phyloP scores from a whole-genome alignment of 768 basidiomycete genomes.

The Suillus plorans region DNA sequence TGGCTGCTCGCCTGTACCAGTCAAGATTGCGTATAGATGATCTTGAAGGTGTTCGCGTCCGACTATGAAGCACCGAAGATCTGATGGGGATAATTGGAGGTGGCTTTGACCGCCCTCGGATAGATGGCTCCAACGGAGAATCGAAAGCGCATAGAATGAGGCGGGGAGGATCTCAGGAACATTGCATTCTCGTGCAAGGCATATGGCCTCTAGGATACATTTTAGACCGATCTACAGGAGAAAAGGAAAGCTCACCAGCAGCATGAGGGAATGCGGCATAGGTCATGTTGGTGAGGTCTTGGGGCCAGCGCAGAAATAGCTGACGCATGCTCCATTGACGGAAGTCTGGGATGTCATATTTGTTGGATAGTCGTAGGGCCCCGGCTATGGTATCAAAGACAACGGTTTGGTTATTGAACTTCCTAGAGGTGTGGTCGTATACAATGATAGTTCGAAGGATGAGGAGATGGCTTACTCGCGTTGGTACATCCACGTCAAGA shows the following conservation, averaged over 20 bases:
- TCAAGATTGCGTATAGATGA: conserved; percentile 17
- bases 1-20: conserved; percentile 8
- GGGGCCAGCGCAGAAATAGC: conserved; percentile 31
- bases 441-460: background rate
- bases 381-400: conserved; percentile 28
- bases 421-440: conserved; percentile 12
- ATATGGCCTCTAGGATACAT: conserved; percentile 30
- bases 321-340: conserved; percentile 25
- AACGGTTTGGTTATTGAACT: conserved; percentile 20
- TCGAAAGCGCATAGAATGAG: conserved; percentile 40
- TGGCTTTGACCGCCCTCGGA: conserved; percentile 32
- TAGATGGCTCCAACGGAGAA: conserved; percentile 26
- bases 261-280: conserved; percentile 28
- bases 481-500: conserved; percentile 35
- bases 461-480: conserved; percentile 24
- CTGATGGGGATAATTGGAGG: conserved; percentile 25
- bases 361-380: conserved; percentile 34
- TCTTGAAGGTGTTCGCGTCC: conserved; percentile 33
- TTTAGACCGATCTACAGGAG: background rate
- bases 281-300: conserved; percentile 25
- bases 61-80: conserved; percentile 31
- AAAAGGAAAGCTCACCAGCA: conserved; percentile 26
- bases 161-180: conserved; percentile 38
- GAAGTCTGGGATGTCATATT: conserved; percentile 34
- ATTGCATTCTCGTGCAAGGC: conserved; percentile 34